Evolutionary conservation across 495 filamentous ascomycete genomes (phyloP), one percentile per base, ranked within the genome.

Genomic region (Penicillium verhagenii): DNA sequence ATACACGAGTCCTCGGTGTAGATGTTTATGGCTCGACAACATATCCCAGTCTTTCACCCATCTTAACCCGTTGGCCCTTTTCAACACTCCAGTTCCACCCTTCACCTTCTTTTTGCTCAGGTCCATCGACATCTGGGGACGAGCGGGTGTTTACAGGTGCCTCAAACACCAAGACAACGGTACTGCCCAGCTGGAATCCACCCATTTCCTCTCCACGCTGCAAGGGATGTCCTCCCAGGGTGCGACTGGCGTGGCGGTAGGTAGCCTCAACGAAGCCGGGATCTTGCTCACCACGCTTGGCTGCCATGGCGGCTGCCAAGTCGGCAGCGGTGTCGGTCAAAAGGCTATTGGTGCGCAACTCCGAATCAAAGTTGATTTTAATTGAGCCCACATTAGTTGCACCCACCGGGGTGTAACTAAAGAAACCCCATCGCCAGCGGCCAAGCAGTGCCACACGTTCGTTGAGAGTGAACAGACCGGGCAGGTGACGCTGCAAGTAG

Each of bases 361-460:
- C 95, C 52, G 85, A 79, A 69, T 99, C 94, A 67, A 99, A 99
- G 73, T 99, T 96, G 74, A 99, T 85, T 69, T 89, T 88, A 72
- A 99, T 97, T 37, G 89, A 93, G 47, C 94, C 94, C 43, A 99
- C 94, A 65, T 99, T 99, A n/a, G 94, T 99, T 11, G 94, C 94
- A 54, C 94, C 94, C 26, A 99, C 93, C 16, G 95, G 92, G 0
- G 88, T 94, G 73, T 90, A 96, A 63, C 86, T 89, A 76, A 97
- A 97, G 81, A 99, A 97, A 11, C 94, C 94, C 84, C 90, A 94
- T 7, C 92, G 87, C 94, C 94, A 99, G 26, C 92, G 83, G 14
- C 94, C 94, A 1, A 99, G 77, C 2, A 99, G 78, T 2, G 94
- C 95, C 14, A 99, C 93, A 23, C 94, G 86, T 72, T 99, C 94